Evolutionary conservation across 495 filamentous ascomycete species (phyloP), one percentile per base, ranked within the genome.

Genomic region (Astrocystis sublimbata): DNA sequence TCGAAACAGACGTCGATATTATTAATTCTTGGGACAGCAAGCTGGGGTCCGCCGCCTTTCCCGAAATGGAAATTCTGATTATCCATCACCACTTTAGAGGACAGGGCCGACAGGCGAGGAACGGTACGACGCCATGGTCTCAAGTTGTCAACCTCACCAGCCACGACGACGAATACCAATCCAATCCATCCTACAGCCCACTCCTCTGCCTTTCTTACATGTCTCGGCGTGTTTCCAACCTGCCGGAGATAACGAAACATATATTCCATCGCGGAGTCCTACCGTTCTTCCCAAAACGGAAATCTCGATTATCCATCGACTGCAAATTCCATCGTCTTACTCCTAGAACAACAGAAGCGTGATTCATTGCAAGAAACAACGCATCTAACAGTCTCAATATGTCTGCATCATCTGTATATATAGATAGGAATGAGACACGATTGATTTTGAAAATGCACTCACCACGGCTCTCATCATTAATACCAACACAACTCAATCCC

Each of bases 41-140:
- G 26, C 15, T 31, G 30, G 30, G n/a, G 30, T 9, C 10, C 12
- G n/a, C 31, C 21, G 35, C 58, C 24, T 61, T 57, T 50, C 61
- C 61, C 0, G 58, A 61, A 64, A 21, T 46, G 65, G 65, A 52
- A 67, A 64, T 64, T 57, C 43, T 52, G 65, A 64, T 67, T 57
- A 67, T 46, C 53, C 28, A 26, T 19, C 46, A 62, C n/a, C 24
- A 13, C 23, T 7, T 41, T 30, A n/a, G n/a, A n/a, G n/a, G n/a
- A n/a, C n/a, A n/a, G n/a, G n/a, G n/a, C n/a, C n/a, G n/a, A n/a
- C n/a, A n/a, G n/a, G n/a, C n/a, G n/a, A n/a, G n/a, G n/a, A n/a
- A n/a, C n/a, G n/a, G n/a, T n/a, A n/a, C n/a, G n/a, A n/a, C n/a
- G n/a, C n/a, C n/a, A n/a, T n/a, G n/a, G n/a, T n/a, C n/a, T n/a